phyloP scores from a whole-genome alignment of 495 filamentous ascomycete species.

The Mytilinidion resinicola region DNA sequence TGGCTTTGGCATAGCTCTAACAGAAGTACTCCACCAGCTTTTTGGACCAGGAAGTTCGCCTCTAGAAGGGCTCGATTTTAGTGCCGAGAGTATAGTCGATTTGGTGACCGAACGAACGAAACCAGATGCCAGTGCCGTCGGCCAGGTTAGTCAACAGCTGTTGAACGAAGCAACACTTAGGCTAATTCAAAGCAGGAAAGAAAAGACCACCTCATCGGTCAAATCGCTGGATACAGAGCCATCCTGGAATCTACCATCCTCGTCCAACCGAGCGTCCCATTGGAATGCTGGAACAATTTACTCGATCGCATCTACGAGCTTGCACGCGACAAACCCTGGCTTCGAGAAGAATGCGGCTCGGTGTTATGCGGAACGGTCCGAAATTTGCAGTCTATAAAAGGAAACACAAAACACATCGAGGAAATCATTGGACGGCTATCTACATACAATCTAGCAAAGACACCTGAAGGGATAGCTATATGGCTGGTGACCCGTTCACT shows the following conservation, averaged over 20 bases:
- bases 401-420: conserved; percentile 46
- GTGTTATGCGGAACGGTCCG: conserved; percentile 46
- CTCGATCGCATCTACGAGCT: conserved; percentile 52
- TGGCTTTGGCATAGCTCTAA: conserved; percentile 86
- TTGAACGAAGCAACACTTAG: background rate
- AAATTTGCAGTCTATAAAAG: conserved; percentile 38
- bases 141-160: conserved; percentile 45
- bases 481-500: conserved; percentile 65
- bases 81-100: conserved; percentile 36
- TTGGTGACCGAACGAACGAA: conserved; percentile 66
- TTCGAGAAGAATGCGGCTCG: conserved; percentile 80
- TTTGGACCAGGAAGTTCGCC: conserved; percentile 32
- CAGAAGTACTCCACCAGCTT: conserved; percentile 68
- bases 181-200: conserved; percentile 55
- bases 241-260: conserved; percentile 73
- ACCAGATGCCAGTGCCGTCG: conserved; percentile 55
- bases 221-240: conserved; percentile 78
- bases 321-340: conserved; percentile 69
- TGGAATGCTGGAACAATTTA: conserved; percentile 55
- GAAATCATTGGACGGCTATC: conserved; percentile 55
- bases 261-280: conserved; percentile 45
- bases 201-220: conserved; percentile 75
- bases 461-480: conserved; percentile 80
- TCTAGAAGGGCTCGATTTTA: conserved; percentile 10
- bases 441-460: conserved; percentile 59